phyloP scores from a whole-genome alignment of 1,139 yeast genomes.

The Diutina sp. region DNA sequence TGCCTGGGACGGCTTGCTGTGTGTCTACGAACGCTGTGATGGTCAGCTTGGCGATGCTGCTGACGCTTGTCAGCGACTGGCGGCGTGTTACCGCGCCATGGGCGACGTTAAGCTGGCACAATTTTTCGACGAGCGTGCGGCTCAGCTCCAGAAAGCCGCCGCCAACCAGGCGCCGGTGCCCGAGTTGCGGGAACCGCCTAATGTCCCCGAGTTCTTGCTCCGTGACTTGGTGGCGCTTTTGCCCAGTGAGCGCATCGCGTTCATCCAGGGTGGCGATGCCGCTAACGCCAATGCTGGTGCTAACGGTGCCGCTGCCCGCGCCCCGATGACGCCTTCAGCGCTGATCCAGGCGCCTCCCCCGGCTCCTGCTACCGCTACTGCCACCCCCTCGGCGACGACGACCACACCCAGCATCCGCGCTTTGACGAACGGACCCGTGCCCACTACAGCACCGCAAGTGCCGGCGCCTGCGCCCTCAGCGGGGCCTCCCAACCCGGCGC shows the following conservation, averaged over 20 bases:
- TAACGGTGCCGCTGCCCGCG: neutral
- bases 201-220: constrained; percentile 32
- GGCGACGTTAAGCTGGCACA: constrained; percentile 31
- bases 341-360: neutral
- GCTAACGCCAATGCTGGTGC: neutral
- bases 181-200: constrained; percentile 33
- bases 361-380: neutral
- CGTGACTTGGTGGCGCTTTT: constrained; percentile 35
- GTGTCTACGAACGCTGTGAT: constrained; percentile 54
- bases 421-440: constrained; percentile 2
- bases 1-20: constrained; percentile 54
- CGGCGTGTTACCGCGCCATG: constrained; percentile 33
- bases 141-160: constrained; percentile 25
- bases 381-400: neutral
- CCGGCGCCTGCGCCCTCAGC: constrained; percentile 7
- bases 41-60: constrained; percentile 47
- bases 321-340: neutral
- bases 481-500: constrained; percentile 5
- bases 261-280: constrained; percentile 12
- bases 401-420: constrained; percentile 4
- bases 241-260: constrained; percentile 28
- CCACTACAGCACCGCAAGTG: constrained; percentile 4
- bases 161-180: constrained; percentile 32
- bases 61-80: constrained; percentile 43
- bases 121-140: constrained; percentile 31